phyloP scores from a whole-genome alignment of 1,284 basidiomycete species.

The Stereum hirsutum region DNA sequence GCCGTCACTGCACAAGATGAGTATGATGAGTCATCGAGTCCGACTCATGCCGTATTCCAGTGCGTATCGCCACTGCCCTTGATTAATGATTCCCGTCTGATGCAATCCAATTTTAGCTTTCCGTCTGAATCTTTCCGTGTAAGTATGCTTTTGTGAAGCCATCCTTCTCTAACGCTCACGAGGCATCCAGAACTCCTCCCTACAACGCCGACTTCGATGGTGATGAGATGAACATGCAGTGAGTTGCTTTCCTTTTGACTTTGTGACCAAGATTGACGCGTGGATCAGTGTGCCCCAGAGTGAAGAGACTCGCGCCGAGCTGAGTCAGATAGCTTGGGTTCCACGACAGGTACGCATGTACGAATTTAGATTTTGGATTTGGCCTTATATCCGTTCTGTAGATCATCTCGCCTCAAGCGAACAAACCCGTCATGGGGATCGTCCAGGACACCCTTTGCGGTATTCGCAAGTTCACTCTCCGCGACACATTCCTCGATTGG shows the following conservation, averaged over 20 bases:
- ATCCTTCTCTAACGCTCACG: not conserved
- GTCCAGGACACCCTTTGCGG: slow-evolving; percentile 99
- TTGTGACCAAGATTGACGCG: slow-evolving; percentile 4
- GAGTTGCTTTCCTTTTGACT: slow-evolving; percentile 26
- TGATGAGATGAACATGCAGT: slow-evolving; percentile 99
- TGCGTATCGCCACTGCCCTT: slow-evolving; percentile 31
- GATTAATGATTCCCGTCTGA: not conserved
- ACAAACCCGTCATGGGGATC: slow-evolving; percentile 99
- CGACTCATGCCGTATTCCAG: slow-evolving; percentile 98
- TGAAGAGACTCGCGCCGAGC: slow-evolving; percentile 97
- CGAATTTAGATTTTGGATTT: slow-evolving; percentile 2
- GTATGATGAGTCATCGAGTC: slow-evolving; percentile 99
- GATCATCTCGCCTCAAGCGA: slow-evolving; percentile 99
- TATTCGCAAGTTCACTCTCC: slow-evolving; percentile 93
- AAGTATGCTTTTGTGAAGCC: slow-evolving; percentile 27
- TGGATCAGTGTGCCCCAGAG: slow-evolving; percentile 83
- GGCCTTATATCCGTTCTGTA: slow-evolving; percentile 22
- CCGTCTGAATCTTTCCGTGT: slow-evolving; percentile 95
- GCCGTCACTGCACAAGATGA: slow-evolving; percentile 99
- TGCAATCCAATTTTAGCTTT: slow-evolving; percentile 57
- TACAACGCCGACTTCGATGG: slow-evolving; percentile 99
- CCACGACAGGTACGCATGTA: slow-evolving; percentile 69
- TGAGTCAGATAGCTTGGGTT: slow-evolving; percentile 99
- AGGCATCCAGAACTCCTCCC: slow-evolving; percentile 60
- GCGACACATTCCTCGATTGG: slow-evolving; percentile 93